phyloP scores from a whole-genome alignment of 768 basidiomycete genomes.

The Kwoniella dejecticola region DNA sequence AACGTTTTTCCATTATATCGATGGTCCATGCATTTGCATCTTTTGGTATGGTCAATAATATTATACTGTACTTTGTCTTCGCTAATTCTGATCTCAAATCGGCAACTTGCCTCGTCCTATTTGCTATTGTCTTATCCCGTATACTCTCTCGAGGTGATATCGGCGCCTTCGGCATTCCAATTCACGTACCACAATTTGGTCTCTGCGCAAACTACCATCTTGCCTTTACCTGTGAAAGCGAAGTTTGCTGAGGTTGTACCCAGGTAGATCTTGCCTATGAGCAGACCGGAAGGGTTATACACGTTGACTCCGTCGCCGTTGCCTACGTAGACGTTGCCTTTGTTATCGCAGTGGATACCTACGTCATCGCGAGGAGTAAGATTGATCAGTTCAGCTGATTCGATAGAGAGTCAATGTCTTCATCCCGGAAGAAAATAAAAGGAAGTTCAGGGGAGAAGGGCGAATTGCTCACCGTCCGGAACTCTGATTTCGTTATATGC shows the following conservation, averaged over 20 bases:
- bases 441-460: too few relatives aligned
- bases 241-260: conserved; percentile 48
- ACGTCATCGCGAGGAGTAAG: too few relatives aligned
- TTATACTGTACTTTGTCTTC: too few relatives aligned
- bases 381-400: too few relatives aligned
- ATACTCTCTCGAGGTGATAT: conserved; percentile 28
- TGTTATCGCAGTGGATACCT: conserved; percentile 45
- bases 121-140: neutral
- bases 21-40: too few relatives aligned
- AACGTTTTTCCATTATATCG: too few relatives aligned
- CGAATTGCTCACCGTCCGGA: conserved; percentile 37
- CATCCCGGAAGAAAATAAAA: too few relatives aligned
- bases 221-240: conserved; percentile 46
- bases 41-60: too few relatives aligned
- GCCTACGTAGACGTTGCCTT: conserved; percentile 49
- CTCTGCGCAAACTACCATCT: conserved; percentile 51
- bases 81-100: too few relatives aligned
- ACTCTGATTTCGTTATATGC: conserved; percentile 44
- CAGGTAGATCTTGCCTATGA: conserved; percentile 52
- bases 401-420: too few relatives aligned
- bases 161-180: conserved; percentile 34
- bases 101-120: too few relatives aligned
- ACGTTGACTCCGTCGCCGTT: conserved; percentile 50
- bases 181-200: conserved; percentile 40
- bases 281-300: conserved; percentile 44